Conservation (phyloP, 1,139 yeast species). For the Pneumocystis sp. region DNA sequence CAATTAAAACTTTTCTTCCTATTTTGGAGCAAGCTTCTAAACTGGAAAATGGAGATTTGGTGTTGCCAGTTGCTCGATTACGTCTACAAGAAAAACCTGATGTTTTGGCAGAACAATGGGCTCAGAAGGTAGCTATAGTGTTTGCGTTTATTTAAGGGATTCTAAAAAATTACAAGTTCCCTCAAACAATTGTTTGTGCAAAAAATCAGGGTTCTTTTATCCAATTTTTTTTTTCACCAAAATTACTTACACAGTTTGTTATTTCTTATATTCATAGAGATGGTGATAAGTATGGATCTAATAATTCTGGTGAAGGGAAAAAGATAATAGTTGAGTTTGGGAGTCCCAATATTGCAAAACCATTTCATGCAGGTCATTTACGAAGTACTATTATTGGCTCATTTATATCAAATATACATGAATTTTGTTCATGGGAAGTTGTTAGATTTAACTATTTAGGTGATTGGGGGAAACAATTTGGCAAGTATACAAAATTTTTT, state of each 20-base stretch:
- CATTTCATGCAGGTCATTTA: constrained; percentile 98
- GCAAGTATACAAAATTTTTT: constrained; percentile 30
- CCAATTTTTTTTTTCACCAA: constrained; percentile 69
- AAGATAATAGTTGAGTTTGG: constrained; percentile 75
- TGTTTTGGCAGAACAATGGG: constrained; percentile 74
- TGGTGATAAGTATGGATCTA: constrained; percentile 50
- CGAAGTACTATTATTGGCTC: constrained; percentile 98
- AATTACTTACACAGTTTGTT: constrained; percentile 50
- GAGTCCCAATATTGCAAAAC: constrained; percentile 96
- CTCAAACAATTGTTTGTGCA: constrained; percentile 49
- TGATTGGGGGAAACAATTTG: constrained; percentile 99
- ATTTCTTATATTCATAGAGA: constrained; percentile 56
- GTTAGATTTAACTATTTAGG: constrained; percentile 86
- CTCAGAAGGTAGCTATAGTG: constrained; percentile 25
- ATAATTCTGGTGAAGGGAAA: constrained; percentile 62
- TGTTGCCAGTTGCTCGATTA: constrained; percentile 84
- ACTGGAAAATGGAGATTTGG: constrained; percentile 85
- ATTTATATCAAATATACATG: constrained; percentile 79
- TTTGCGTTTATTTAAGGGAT: constrained; percentile 32
- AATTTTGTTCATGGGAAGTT: constrained; percentile 81
- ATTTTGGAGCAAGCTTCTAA: constrained; percentile 58
- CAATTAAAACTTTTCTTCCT: constrained; percentile 53
- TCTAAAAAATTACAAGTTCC: constrained; percentile 34
- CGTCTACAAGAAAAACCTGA: constrained; percentile 80
- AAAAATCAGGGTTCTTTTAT: constrained; percentile 58